A percentile compares a stretch with the other conserved stretches of the same genome.
Evolutionary conservation across 1,284 basidiomycete species (phyloP).

Genomic region (Tetrapyrgos nigripes): DNA sequence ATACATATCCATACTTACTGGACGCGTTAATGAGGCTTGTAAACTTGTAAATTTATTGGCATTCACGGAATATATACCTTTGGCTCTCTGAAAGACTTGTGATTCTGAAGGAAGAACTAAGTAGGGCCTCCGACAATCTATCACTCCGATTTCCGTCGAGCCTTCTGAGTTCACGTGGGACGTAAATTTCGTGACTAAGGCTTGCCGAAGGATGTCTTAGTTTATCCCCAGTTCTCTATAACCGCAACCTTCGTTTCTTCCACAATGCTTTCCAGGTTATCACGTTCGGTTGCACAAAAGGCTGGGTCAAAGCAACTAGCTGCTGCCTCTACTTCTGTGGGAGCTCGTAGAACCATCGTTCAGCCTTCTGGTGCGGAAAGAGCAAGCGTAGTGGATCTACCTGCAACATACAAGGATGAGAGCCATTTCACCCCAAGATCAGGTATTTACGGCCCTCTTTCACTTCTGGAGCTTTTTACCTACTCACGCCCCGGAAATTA

Average conservation of each 20-base stretch:
- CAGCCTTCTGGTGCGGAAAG: constrained; percentile 82
- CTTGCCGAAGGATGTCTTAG: neutral
- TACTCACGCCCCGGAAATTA: constrained; percentile 31
- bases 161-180: no score
- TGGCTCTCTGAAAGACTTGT: no score
- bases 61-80: no score
- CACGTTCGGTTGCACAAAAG: constrained; percentile 45
- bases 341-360: constrained; percentile 57
- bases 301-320: constrained; percentile 25
- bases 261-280: constrained; percentile 62
- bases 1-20: no score
- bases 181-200: neutral
- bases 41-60: no score
- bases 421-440: constrained; percentile 74
- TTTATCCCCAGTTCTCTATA: neutral
- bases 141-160: no score
- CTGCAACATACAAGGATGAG: constrained; percentile 74
- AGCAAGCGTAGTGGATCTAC: constrained; percentile 81
- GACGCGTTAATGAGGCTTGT: no score
- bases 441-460: constrained; percentile 48
- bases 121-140: no score
- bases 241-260: neutral
- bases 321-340: constrained; percentile 20
- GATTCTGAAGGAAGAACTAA: no score
- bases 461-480: neutral